phyloP scores from a whole-genome alignment of 2,329 filamentous ascomycete genomes.

The Fonsecaea pugnacius region DNA sequence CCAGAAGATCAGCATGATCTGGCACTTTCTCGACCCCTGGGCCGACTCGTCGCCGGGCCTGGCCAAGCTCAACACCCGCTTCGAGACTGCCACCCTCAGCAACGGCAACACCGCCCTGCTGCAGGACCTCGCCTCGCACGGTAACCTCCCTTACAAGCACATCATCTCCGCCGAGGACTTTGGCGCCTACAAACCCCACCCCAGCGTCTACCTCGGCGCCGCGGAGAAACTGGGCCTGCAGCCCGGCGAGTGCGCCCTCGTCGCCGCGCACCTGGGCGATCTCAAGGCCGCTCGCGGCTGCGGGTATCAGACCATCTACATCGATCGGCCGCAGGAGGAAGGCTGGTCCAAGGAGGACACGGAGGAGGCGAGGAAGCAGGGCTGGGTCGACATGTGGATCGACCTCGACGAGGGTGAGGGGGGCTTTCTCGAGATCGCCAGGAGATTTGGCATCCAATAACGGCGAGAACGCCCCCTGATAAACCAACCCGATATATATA shows the following conservation, averaged over 20 bases:
- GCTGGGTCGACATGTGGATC: conserved; percentile 69
- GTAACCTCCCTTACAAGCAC: conserved; percentile 64
- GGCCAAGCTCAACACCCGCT: conserved; percentile 58
- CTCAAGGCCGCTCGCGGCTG: conserved; percentile 66
- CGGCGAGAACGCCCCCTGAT: no score
- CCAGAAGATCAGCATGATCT: conserved; percentile 66
- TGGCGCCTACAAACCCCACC: conserved; percentile 73
- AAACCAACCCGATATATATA: neutral
- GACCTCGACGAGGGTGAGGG: conserved; percentile 54
- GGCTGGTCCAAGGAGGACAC: conserved; percentile 59
- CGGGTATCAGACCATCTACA: conserved; percentile 73
- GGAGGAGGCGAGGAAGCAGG: conserved; percentile 57
- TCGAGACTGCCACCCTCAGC: conserved; percentile 69
- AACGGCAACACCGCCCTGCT: conserved; percentile 75
- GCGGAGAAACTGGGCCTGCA: conserved; percentile 61
- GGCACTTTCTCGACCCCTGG: conserved; percentile 76
- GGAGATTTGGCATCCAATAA: conserved; percentile 47
- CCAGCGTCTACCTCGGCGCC: conserved; percentile 69
- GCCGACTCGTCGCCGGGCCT: conserved; percentile 64
- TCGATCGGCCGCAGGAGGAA: conserved; percentile 72
- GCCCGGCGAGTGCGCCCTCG: conserved; percentile 70
- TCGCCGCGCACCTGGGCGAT: conserved; percentile 75
- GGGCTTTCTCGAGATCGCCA: conserved; percentile 59
- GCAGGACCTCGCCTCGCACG: conserved; percentile 64
- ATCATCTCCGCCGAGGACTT: conserved; percentile 73